A percentile compares a stretch with the other conserved stretches of the same genome.
Conservation (phyloP, 1,284 basidiomycete genomes). For the Ceratorhiza oryzae-sativae region DNA sequence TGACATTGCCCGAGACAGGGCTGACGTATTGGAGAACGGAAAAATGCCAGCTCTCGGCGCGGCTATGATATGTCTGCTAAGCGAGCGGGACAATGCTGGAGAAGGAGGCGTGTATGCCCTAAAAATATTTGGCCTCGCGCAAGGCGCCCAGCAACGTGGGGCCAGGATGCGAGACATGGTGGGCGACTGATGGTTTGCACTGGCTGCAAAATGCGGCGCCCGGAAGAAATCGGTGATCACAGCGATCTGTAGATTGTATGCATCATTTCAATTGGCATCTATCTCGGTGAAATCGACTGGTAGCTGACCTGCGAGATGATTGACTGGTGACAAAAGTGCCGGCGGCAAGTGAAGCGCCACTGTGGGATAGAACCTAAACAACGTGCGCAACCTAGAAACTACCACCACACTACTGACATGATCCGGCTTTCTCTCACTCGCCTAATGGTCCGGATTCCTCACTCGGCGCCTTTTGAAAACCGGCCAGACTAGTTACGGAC, state of each 20-base stretch:
- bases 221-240: neutral
- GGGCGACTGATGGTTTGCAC: conserved; percentile 3
- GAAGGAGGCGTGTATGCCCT: neutral
- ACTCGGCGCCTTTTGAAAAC: neutral
- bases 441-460: conserved; percentile 38
- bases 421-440: conserved; percentile 16
- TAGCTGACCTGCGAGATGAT: neutral
- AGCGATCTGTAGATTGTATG: neutral
- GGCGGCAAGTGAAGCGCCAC: conserved; percentile 35
- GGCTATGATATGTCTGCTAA: conserved; percentile 2
- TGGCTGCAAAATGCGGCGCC: neutral
- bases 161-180: conserved; percentile 32
- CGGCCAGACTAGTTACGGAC: neutral
- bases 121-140: neutral
- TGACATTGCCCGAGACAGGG: conserved; percentile 26
- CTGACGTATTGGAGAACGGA: neutral
- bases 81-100: conserved; percentile 10
- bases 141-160: conserved; percentile 12
- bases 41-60: neutral
- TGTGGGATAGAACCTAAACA: neutral
- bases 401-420: neutral
- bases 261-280: neutral
- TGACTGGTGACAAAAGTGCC: conserved; percentile 8
- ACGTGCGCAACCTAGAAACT: neutral
- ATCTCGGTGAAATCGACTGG: neutral